A percentile compares a stretch with the other conserved stretches of the same genome.
phyloP scores from a whole-genome alignment of 139 green algal species.

The Chlorella sp. region DNA sequence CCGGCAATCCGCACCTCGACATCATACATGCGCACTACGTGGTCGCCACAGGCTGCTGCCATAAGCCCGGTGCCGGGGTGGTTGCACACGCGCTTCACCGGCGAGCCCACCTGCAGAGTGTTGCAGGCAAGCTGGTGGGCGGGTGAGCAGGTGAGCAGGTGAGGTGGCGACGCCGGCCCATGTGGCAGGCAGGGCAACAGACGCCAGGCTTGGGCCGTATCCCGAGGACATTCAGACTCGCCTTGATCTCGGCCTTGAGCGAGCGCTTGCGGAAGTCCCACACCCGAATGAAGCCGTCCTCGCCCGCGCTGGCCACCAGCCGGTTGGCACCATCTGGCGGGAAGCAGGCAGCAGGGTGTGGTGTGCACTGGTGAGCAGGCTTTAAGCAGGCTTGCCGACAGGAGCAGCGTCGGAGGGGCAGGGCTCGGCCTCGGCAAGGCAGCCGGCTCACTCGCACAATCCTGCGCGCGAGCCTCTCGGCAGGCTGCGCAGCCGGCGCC shows the following conservation, averaged over 20 bases:
- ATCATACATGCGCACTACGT: slow-evolving; percentile 67
- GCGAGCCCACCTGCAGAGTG: slow-evolving; percentile 48
- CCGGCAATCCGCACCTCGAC: slow-evolving; percentile 18
- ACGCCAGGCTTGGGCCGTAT: too few species aligned
- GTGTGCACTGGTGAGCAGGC: not conserved
- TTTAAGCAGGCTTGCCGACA: too few species aligned
- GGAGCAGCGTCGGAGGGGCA: not conserved
- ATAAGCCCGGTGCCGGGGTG: slow-evolving; percentile 57
- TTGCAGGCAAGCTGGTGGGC: too few species aligned
- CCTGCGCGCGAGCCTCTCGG: too few species aligned
- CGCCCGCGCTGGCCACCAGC: slow-evolving; percentile 65
- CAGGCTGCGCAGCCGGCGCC: not conserved
- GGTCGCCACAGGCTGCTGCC: slow-evolving; percentile 68
- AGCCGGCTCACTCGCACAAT: not conserved
- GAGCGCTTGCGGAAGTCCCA: slow-evolving; percentile 83
- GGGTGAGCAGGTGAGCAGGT: too few species aligned
- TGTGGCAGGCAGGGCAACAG: too few species aligned
- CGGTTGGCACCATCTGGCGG: slow-evolving; percentile 75
- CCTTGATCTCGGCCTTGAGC: slow-evolving; percentile 55
- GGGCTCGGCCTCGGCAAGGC: not conserved
- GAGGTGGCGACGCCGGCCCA: too few species aligned
- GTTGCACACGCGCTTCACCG: slow-evolving; percentile 47
- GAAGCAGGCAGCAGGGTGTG: not conserved
- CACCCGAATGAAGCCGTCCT: slow-evolving; percentile 73
- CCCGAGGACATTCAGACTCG: too few species aligned